Evolutionary conservation across 331 rosid species (phyloP).

Genomic region (Spiraea crenata): DNA sequence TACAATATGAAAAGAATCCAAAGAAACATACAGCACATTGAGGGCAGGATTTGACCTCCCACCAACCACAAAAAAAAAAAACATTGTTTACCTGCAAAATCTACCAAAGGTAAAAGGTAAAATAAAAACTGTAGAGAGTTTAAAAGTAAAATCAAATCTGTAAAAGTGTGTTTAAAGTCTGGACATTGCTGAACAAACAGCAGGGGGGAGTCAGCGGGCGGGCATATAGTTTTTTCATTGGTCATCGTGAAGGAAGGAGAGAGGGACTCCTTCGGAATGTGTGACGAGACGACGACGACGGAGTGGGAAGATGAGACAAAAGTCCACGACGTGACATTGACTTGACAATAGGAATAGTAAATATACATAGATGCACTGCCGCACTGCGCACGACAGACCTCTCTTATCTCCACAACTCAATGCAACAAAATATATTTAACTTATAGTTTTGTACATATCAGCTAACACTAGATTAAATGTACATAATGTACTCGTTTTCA

Average conservation of each 20-base stretch:
- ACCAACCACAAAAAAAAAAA: constrained; percentile 20
- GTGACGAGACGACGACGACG: constrained; percentile 14
- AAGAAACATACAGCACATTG: constrained; percentile 30
- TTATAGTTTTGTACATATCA: no score
- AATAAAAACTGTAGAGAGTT: not conserved
- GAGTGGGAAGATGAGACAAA: constrained; percentile 20
- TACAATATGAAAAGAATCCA: constrained; percentile 48
- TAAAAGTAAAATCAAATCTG: not conserved
- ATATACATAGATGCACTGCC: not conserved
- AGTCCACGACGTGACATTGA: constrained; percentile 22
- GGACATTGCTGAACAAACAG: not conserved
- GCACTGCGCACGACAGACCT: not conserved
- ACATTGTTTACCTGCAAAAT: constrained; percentile 21
- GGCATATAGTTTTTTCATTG: not conserved
- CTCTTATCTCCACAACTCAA: not conserved
- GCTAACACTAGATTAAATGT: no score
- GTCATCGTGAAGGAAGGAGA: constrained; percentile 3
- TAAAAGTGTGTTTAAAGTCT: not conserved
- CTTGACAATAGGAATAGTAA: constrained; percentile 8
- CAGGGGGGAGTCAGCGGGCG: not conserved
- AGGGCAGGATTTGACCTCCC: constrained; percentile 50
- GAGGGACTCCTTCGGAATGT: not conserved
- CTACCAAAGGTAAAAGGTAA: not conserved
- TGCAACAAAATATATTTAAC: no score
- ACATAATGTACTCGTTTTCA: no score